Conservation (phyloP, 805 yeast genomes). For the Saturnispora sekii region DNA sequence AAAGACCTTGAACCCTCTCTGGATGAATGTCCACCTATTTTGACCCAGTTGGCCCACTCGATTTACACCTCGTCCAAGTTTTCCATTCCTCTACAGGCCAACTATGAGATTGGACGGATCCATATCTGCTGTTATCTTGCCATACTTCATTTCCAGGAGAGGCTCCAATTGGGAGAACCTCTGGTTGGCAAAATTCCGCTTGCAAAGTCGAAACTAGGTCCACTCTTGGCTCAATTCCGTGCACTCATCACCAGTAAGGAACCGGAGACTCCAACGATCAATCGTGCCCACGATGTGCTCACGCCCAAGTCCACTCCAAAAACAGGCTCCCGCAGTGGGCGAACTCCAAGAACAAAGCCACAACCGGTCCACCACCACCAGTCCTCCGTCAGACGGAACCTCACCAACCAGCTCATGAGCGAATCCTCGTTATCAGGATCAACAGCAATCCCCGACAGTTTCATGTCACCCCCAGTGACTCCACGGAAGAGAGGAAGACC, state of each 20-base stretch:
- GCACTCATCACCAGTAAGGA: conserved; percentile 13
- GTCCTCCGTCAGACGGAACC: conserved; percentile 5
- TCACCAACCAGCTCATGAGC: conserved; percentile 2
- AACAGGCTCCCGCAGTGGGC: background rate
- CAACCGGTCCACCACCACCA: background rate
- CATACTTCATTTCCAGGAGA: conserved; percentile 36
- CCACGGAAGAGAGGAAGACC: background rate
- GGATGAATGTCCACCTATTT: conserved; percentile 35
- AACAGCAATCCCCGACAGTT: background rate
- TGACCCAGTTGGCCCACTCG: conserved; percentile 31
- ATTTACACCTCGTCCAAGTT: conserved; percentile 46
- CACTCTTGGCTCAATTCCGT: conserved; percentile 36
- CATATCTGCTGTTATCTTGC: conserved; percentile 62
- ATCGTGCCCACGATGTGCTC: too few relatives aligned
- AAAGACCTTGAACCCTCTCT: conserved; percentile 42
- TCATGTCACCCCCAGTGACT: conserved; percentile 4
- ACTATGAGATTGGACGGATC: conserved; percentile 54
- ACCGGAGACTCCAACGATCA: too few relatives aligned
- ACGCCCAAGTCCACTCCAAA: conserved; percentile 1
- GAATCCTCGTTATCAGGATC: background rate
- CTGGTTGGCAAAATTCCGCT: conserved; percentile 45
- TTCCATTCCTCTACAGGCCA: conserved; percentile 35
- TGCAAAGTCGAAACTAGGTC: conserved; percentile 34
- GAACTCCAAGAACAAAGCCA: background rate
- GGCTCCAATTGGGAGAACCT: conserved; percentile 40